Evolutionary conservation across 805 yeast genomes (phyloP).

Genomic region (Myxozyma monticola): DNA sequence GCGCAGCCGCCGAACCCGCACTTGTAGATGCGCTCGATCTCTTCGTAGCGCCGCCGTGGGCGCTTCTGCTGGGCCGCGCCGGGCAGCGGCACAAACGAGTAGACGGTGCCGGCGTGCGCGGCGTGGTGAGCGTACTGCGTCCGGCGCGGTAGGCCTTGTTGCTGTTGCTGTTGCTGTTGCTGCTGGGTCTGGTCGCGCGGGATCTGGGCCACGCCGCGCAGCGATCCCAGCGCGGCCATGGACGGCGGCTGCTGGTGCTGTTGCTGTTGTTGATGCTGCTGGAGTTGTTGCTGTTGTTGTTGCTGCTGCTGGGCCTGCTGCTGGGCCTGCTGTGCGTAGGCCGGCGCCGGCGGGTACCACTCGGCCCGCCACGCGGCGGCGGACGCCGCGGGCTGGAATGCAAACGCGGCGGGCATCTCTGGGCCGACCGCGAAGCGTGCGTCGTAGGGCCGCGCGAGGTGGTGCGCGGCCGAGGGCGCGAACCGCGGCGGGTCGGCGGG

Average conservation of each 20-base stretch:
- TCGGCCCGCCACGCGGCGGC: conserved; percentile 25
- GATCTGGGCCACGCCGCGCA: background rate
- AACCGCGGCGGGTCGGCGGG: conserved; percentile 3
- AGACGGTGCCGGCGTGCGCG: conserved; percentile 9
- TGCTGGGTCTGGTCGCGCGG: background rate
- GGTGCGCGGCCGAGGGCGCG: conserved; percentile 2
- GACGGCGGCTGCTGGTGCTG: conserved; percentile 1
- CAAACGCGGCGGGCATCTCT: conserved; percentile 11
- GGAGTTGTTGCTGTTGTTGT: background rate
- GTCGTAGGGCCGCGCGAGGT: too few relatives aligned
- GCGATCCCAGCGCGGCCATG: conserved; percentile 5
- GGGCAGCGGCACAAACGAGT: conserved; percentile 36
- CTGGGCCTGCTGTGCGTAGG: conserved; percentile 10
- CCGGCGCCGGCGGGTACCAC: conserved; percentile 26
- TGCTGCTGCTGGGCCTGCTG: conserved; percentile 3
- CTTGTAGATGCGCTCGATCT: conserved; percentile 55
- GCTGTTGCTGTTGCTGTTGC: conserved; percentile 1
- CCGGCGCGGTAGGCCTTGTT: conserved; percentile 2
- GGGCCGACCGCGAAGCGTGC: too few relatives aligned
- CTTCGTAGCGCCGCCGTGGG: conserved; percentile 55
- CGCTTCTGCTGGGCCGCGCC: conserved; percentile 43
- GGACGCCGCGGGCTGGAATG: conserved; percentile 7
- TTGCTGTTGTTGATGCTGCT: background rate
- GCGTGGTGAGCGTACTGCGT: background rate
- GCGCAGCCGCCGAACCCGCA: conserved; percentile 51